Conservation (phyloP, 768 basidiomycete genomes). For the Dioszegia hungarica region DNA sequence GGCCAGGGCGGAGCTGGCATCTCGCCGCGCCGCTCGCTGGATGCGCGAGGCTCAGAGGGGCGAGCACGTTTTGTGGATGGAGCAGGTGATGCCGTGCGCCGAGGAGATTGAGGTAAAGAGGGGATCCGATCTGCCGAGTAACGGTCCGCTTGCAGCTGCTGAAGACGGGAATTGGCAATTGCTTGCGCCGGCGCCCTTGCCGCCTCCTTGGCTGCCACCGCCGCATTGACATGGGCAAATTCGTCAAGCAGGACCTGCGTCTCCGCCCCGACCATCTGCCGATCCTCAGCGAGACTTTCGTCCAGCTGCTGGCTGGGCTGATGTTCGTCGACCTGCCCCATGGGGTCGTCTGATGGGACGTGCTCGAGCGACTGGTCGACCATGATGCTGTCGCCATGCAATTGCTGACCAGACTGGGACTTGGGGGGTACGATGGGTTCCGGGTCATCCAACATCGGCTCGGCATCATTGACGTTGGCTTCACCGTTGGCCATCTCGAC, state of each 20-base stretch:
- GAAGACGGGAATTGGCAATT: too few relatives aligned
- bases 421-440: too few relatives aligned
- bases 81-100: neutral
- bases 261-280: neutral
- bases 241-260: constrained; percentile 10
- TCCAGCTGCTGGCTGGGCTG: neutral
- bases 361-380: neutral
- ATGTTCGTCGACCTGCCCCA: neutral
- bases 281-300: neutral
- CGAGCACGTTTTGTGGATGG: neutral
- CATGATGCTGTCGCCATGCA: neutral
- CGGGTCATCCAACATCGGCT: too few relatives aligned
- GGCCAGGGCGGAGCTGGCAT: neutral
- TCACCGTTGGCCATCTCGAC: too few relatives aligned
- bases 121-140: too few relatives aligned
- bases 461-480: too few relatives aligned
- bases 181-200: neutral
- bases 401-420: too few relatives aligned
- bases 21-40: neutral
- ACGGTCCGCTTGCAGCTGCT: too few relatives aligned
- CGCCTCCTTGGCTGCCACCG: neutral
- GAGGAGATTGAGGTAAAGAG: neutral
- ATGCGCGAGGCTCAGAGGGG: neutral
- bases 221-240: neutral
- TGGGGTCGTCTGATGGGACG: neutral